phyloP scores from a whole-genome alignment of 2,329 filamentous ascomycete species.

The Zasmidium cellare region DNA sequence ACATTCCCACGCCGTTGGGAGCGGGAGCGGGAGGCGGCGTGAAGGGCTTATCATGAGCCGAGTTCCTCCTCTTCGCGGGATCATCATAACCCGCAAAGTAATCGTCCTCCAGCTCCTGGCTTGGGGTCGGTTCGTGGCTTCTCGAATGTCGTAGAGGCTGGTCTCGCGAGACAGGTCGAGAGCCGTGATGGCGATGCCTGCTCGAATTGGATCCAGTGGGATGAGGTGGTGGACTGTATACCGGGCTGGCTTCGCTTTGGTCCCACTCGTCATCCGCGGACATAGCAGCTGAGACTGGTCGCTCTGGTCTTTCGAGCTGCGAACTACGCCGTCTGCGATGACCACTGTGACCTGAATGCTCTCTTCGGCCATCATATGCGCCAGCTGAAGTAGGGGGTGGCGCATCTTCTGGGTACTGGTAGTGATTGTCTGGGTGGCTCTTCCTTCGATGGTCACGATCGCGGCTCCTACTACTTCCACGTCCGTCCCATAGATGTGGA shows the following conservation, averaged over 20 bases:
- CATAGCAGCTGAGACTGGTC: conserved; percentile 12
- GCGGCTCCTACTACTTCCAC: conserved; percentile 26
- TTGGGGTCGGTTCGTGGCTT: conserved; percentile 43
- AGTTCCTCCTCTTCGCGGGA: conserved; percentile 16
- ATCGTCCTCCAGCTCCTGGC: conserved; percentile 32
- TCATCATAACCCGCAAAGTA: conserved; percentile 22
- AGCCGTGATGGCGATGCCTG: conserved; percentile 15
- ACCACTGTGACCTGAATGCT: conserved; percentile 16
- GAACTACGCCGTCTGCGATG: conserved; percentile 19
- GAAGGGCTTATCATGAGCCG: conserved; percentile 20
- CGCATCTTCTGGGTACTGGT: conserved; percentile 26
- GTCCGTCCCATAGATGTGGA: conserved; percentile 38
- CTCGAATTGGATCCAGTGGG: conserved; percentile 17
- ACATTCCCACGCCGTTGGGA: conserved; percentile 24
- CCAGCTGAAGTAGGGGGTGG: conserved; percentile 11
- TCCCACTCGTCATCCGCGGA: conserved; percentile 20
- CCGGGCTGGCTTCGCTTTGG: conserved; percentile 15
- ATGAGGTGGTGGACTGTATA: conserved; percentile 15
- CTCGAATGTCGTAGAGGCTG: conserved; percentile 41
- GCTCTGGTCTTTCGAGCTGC: conserved; percentile 15
- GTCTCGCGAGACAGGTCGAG: conserved; percentile 16
- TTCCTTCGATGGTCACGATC: conserved; percentile 25
- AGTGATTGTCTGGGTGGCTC: conserved; percentile 24
- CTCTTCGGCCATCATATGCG: conserved; percentile 17
- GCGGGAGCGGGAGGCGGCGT: conserved; percentile 20